Base-by-base conservation (phyloP, 1,284 basidiomycete species). In the Trametes sp. region DNA sequence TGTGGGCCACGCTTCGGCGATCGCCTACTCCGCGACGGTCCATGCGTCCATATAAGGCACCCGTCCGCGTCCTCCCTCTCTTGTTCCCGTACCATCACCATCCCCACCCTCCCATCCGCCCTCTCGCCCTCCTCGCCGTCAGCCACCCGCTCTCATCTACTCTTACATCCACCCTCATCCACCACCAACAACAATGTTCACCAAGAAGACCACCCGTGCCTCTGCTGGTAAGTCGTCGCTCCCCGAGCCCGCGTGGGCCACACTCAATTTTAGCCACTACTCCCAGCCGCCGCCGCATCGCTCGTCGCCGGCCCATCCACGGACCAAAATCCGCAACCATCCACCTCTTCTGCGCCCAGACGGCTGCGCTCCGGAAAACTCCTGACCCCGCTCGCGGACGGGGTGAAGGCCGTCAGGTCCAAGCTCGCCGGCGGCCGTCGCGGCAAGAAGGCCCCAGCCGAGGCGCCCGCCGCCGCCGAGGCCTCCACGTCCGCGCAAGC, bases 341-440 rank as follows among this genome's bases (percentile, higher is more conserved):
- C 56, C 13, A 55, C 45, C 4, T 33, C 36, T 11, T 28, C 52
- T n/a, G 49, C 54, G 26, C 24, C 19, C 4, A 55, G 50, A 49
- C 49, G 56, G 9, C 58, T 55, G 38, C 62, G 66, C 41, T 67
- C 66, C 26, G 63, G 63, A 24, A 45, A 42, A 29, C 19, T 67
- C 23, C 35, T 67, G 13, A 44, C 56, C 6, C 55, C 62, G 6
- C 29, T 67, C 49, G 61, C 48, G 2, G 29, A 60, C 19, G 41
- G 57, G 23, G 63, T 58, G 36, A 62, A 60, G 66, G n/a, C 52
- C 1, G 36, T 60, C 46, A 48, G 48, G 45, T 29, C 52, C 35
- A 64, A 60, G 28, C 46, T 67, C 16, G 36, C 56, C 14, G 46
- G 53, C 19, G 50, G 45, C 21, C 62, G 65, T 45, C 59, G 65